Evolutionary conservation across 2,329 filamentous ascomycete species (phyloP), one percentile per base, ranked within the genome.

Genomic region (Penicillium sp.): DNA sequence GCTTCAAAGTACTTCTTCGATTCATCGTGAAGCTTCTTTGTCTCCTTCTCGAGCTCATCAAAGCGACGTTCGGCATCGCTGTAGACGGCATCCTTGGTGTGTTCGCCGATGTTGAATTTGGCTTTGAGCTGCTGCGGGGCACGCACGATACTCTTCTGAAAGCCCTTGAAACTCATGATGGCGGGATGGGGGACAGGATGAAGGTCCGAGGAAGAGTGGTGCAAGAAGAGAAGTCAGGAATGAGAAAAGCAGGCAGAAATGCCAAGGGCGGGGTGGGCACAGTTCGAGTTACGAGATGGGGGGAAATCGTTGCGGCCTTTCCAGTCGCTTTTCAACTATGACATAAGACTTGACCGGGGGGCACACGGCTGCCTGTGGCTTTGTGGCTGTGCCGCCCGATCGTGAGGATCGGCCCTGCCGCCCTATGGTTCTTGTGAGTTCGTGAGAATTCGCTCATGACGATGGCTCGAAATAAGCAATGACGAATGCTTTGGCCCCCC

Each of bases 1-100:
- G 95, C 92, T 57, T 97, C 89, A 72, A 96, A 97, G 79, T 99
- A 99, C 81, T 96, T 97, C 78, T 93, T 91, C 59, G 92, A 96
- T 79, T 98, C 94, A 81, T 97, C 92, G 80, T 98, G 94, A 33
- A 97, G 88, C 78, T 91, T 94, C 84, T 97, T 98, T 38, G 95
- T 98, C 81, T 99, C 93, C 67, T 83, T 89, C 80, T 99, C 95
- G 66, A 99, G 85, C 81, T 99, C 95, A 67, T 92, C 84, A 76
- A 98, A 99, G 52, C 95, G 89, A 64, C 93, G 88, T 77, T 99
- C 95, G 65, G 95, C 92, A 78, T 99, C 95, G 65, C 91, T 88
- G 78, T 97, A 99, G 73, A 99, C 89, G 52, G 92, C 84, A 82
- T 99, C 95, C 76, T 98, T 97, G 69, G 93, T 96, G 76, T 94